phyloP scores from a whole-genome alignment of 2,329 filamentous ascomycete genomes.

The Talaromyces sp. region DNA sequence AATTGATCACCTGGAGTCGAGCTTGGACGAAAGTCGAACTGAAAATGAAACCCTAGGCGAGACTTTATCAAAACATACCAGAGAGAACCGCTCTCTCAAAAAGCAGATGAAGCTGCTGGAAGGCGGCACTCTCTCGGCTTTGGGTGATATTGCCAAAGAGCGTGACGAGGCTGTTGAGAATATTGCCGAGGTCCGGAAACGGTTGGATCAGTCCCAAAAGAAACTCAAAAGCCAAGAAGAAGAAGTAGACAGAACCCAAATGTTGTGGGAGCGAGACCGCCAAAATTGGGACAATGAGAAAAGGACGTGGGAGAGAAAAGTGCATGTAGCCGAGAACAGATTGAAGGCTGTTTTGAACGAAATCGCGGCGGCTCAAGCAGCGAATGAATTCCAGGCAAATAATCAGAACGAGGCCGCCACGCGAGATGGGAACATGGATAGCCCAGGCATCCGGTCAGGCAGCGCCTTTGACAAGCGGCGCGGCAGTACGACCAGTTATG shows the following conservation, averaged over 20 bases:
- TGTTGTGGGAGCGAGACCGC: constrained; percentile 78
- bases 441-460: constrained; percentile 67
- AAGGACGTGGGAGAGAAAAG: constrained; percentile 71
- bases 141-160: constrained; percentile 77
- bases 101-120: constrained; percentile 82
- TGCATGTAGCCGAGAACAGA: constrained; percentile 85
- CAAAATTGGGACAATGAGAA: constrained; percentile 79
- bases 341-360: constrained; percentile 81
- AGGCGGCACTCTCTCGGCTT: constrained; percentile 76
- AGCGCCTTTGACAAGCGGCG: constrained; percentile 58
- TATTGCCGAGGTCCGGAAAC: constrained; percentile 64
- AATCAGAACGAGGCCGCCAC: constrained; percentile 34
- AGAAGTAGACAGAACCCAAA: constrained; percentile 69
- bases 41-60: constrained; percentile 69
- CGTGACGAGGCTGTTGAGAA: constrained; percentile 75
- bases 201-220: constrained; percentile 72
- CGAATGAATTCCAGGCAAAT: constrained; percentile 18
- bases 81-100: constrained; percentile 74
- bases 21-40: constrained; percentile 61
- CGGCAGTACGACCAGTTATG: constrained; percentile 49
- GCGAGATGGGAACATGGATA: constrained; percentile 56
- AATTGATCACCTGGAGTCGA: constrained; percentile 77
- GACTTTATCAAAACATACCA: constrained; percentile 57
- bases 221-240: constrained; percentile 75
- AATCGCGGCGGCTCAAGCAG: constrained; percentile 48